These are phyloP conservation scores for Rhizomucor miehei DNA, from an alignment of 371 early-diverging fungal genomes.

Conservation along the genomic window DNA sequence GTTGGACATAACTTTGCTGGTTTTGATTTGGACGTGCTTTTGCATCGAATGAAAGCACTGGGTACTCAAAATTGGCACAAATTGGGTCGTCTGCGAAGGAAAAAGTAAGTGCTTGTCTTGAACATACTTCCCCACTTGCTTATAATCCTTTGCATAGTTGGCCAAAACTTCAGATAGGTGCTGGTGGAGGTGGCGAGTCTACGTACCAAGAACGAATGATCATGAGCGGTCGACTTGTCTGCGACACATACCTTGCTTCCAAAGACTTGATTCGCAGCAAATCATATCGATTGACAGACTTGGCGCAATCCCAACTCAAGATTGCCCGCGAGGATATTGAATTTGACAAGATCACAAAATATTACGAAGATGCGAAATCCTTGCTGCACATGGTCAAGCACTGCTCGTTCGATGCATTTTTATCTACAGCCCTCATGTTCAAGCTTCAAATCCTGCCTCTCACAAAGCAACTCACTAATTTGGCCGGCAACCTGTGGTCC, in stretches of 20 bases:
- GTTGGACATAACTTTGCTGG: conserved; percentile 97
- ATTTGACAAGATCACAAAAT: conserved; percentile 69
- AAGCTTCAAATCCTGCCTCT: conserved; percentile 89
- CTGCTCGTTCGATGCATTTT: conserved; percentile 79
- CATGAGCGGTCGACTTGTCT: conserved; percentile 89
- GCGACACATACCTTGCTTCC: conserved; percentile 92
- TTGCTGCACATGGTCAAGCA: conserved; percentile 76
- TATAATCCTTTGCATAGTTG: conserved; percentile 42
- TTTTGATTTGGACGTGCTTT: conserved; percentile 88
- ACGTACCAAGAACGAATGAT: conserved; percentile 70
- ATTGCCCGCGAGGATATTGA: conserved; percentile 87
- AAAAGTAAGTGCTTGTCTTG: conserved; percentile 41
- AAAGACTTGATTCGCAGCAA: conserved; percentile 88
- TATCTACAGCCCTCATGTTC: conserved; percentile 83
- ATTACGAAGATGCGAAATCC: conserved; percentile 60
- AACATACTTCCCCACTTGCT: background rate
- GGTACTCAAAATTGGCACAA: conserved; percentile 54
- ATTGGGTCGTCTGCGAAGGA: conserved; percentile 84
- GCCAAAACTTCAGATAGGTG: conserved; percentile 81
- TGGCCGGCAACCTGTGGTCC: conserved; percentile 94
- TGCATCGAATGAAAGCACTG: conserved; percentile 88
- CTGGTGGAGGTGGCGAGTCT: conserved; percentile 82
- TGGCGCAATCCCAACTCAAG: conserved; percentile 76
- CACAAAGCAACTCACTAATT: conserved; percentile 89
- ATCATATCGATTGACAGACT: conserved; percentile 78